Base-by-base conservation (phyloP, 2,329 filamentous ascomycete genomes). In the Zalaria sp. region DNA sequence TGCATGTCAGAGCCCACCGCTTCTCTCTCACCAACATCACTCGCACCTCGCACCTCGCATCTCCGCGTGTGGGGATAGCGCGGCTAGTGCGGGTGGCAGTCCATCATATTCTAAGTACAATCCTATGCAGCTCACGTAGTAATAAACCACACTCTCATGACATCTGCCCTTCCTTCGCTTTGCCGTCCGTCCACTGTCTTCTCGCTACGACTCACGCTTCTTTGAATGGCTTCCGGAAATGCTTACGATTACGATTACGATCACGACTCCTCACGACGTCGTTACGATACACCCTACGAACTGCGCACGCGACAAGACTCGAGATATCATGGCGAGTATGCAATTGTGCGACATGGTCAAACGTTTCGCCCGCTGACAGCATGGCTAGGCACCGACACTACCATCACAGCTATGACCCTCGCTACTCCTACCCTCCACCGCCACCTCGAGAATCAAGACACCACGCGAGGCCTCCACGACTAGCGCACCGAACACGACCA, bases 391-490 rank as follows among this genome's bases (percentile, higher is more conserved):
- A 49, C 37, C 44, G 43, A 25, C 46, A 45, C 27, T 27, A 46
- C 47, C 43, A 27, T 31, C 51, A 51, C 35, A 37, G 46, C 42
- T 59, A 60, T 51, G 57, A 61, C 35, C 49, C 56, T 41, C 58
- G 57, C 42, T 51, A 57, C 38, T 43, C 49, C 32, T 49, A 53
- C 32, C 51, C 56, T 47, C 52, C 50, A 18, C 51, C 47, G 28
- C 50, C 46, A n/a, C 48, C 54, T n/a, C 48, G 46, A 35, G 43
- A 27, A 43, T 43, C 39, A 50, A 42, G 38, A 42, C 43, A 43
- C 18, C 18, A 18, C 18, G 18, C 18, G 18, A 18, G 18, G 51
- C 42, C 25, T 51, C 46, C 25, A 54, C 47, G 34, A 49, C 47
- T 5, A 35, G 42, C 37, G 38, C 43, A 43, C 49, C 44, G 41